Evolutionary conservation across 2,329 filamentous ascomycete genomes (phyloP).

Genomic region (Cryphonectria parasitica): DNA sequence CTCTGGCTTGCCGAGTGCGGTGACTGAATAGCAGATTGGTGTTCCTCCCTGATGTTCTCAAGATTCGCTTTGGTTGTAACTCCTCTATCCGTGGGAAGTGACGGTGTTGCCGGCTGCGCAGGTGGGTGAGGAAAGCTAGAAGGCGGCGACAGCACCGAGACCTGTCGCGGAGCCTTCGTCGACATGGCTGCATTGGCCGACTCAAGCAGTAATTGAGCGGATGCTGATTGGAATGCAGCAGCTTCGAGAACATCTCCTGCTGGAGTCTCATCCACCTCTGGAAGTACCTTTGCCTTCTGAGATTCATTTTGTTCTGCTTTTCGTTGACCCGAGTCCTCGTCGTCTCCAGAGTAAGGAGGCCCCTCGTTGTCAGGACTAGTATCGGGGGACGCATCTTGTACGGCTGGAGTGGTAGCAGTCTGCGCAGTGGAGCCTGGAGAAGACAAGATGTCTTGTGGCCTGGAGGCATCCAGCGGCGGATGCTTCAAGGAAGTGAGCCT

Average conservation of each 20-base stretch:
- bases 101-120: not conserved
- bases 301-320: conserved; percentile 38
- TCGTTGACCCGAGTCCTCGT: conserved; percentile 48
- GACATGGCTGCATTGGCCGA: conserved; percentile 38
- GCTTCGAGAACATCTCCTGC: conserved; percentile 11
- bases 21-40: conserved; percentile 4
- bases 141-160: not conserved
- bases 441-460: conserved; percentile 50
- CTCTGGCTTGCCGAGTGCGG: not conserved
- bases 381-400: conserved; percentile 70
- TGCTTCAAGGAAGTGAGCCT: conserved; percentile 40
- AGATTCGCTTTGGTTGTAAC: not conserved
- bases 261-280: conserved; percentile 30
- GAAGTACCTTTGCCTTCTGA: conserved; percentile 26
- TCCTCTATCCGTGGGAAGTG: not conserved
- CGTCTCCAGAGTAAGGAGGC: conserved; percentile 56
- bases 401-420: conserved; percentile 72
- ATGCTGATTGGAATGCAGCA: conserved; percentile 41
- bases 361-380: conserved; percentile 75
- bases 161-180: not conserved
- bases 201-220: conserved; percentile 52
- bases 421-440: conserved; percentile 71
- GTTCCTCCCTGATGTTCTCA: conserved; percentile 2
- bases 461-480: conserved; percentile 41
- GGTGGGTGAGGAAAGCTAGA: not conserved